Evolutionary conservation across 306 rosid genomes (phyloP).

Genomic region (Sophora flavescens): DNA sequence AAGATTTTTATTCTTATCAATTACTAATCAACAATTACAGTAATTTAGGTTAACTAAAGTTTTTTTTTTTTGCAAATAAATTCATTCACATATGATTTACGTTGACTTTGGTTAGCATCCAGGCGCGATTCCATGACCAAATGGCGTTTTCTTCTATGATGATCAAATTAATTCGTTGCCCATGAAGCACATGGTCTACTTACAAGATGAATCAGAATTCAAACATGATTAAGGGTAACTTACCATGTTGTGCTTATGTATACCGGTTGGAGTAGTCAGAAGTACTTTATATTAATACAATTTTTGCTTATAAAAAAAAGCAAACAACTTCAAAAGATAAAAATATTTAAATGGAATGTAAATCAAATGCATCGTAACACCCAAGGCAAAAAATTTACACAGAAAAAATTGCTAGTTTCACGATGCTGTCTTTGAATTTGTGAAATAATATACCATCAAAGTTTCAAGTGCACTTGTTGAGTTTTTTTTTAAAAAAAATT

Average conservation of each 20-base stretch:
- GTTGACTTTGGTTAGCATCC: constrained; percentile 41
- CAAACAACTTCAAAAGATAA: background rate
- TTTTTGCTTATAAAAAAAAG: too few species aligned
- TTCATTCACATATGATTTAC: constrained; percentile 38
- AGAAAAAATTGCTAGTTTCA: background rate
- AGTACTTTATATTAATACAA: too few species aligned
- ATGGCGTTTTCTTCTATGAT: constrained; percentile 23
- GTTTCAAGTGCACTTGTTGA: background rate
- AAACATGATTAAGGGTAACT: too few species aligned
- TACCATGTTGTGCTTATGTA: too few species aligned
- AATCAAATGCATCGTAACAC: background rate
- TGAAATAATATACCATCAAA: background rate
- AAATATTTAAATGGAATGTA: background rate
- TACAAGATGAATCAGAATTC: background rate
- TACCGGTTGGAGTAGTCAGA: too few species aligned
- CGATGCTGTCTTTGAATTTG: background rate
- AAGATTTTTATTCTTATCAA: too few species aligned
- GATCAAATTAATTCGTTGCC: background rate
- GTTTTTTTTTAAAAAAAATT: too few species aligned
- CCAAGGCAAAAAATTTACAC: background rate
- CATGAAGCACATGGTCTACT: constrained; percentile 40
- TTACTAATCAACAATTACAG: background rate
- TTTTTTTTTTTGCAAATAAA: background rate
- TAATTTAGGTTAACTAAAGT: constrained; percentile 27
- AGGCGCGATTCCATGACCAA: constrained; percentile 23